Evolutionary conservation across 306 rosid species (phyloP), one percentile per base, ranked within the genome.

Genomic region (Cucumis melo): DNA sequence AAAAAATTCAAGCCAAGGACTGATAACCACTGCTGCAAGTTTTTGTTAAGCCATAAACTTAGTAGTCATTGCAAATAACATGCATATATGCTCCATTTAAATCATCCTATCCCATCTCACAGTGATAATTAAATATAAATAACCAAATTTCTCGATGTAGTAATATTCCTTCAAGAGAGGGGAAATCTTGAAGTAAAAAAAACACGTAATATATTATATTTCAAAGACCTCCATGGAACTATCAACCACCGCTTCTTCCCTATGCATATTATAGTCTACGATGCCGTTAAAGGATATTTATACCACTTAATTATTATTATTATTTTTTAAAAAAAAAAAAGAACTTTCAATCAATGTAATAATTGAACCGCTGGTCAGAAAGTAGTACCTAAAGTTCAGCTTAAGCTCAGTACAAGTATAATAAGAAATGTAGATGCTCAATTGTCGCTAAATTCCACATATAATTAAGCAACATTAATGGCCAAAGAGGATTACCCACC

Each of bases 401-500:
- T 32, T 29, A 73, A 73, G 61, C 62, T 36, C 59, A 51, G 20
- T 46, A 51, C 56, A 16, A 46, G 36, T 17, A 27, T 2, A 73
- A 53, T 8, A 14, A 21, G 15, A 32, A 73, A 73, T 51, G 62
- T 11, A 55, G 27, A 51, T 32, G 60, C 46, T 50, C 29, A 32
- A 50, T 29, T 8, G 21, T 50, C 10, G 12, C 44, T 29, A 78
- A 57, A 56, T 32, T 53, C 44, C 50, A 41, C 9, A 20, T 14
- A 48, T 62, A 7, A 39, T 20, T 15, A 76, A 34, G 46, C 29
- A 63, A 39, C 24, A 74, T 44, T 59, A 56, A 78, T 50, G 21
- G 70, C 44, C 32, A 57, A 29, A 16, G 68, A 44, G 50, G 48
- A 32, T 42, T n/a, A 81, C 84, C 39, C 38, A 92, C 99, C 98